These are phyloP conservation scores for Aphanocladium album DNA, from an alignment of 2,329 filamentous ascomycete species.

Conservation along the genomic window DNA sequence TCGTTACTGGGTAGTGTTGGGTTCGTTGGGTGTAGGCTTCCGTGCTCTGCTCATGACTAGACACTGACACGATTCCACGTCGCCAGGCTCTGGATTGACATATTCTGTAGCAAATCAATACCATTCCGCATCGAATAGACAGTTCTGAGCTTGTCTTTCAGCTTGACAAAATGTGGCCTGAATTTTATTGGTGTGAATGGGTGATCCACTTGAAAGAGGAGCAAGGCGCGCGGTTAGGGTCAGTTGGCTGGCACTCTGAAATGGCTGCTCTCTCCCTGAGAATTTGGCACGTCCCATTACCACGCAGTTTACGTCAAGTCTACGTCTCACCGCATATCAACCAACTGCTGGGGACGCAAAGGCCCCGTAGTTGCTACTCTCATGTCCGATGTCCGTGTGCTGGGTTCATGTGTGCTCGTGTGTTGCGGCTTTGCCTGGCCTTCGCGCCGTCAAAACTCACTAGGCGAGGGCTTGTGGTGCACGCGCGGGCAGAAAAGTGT, in stretches of 20 bases:
- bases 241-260: neutral
- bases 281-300: neutral
- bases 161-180: neutral
- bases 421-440: neutral
- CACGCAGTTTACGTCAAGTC: neutral
- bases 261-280: neutral
- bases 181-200: neutral
- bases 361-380: neutral
- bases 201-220: slow-evolving; percentile 2
- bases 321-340: neutral
- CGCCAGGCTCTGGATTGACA: neutral
- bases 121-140: neutral
- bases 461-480: neutral
- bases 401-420: too few relatives aligned
- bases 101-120: neutral
- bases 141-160: neutral
- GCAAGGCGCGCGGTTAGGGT: slow-evolving; percentile 11
- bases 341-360: neutral
- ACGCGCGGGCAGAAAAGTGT: neutral
- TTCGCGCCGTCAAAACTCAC: neutral
- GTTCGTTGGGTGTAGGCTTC: neutral
- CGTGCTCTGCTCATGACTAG: neutral
- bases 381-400: too few relatives aligned
- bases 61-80: neutral
- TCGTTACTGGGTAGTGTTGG: too few relatives aligned